Conservation (phyloP, 768 basidiomycete species). For the Pleurotus salmoneostramineus region DNA sequence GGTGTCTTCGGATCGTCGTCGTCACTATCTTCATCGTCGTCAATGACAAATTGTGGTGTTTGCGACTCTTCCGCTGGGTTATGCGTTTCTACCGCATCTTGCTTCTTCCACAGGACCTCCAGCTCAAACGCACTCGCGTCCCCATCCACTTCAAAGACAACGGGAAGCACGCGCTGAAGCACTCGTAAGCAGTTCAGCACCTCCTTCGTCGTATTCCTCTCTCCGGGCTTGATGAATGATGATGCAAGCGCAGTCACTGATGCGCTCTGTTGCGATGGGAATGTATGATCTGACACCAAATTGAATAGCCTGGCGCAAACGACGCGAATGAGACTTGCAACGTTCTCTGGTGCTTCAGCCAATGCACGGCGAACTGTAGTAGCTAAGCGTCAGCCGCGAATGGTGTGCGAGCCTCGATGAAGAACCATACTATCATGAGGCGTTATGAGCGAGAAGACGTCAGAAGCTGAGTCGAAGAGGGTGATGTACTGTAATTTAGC, state of each 20-base stretch:
- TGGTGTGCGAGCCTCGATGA: conserved; percentile 4
- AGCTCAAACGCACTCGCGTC: conserved; percentile 72
- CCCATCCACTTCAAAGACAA: conserved; percentile 79
- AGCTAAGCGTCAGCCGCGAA: conserved; percentile 9
- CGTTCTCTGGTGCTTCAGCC: conserved; percentile 78
- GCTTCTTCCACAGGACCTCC: conserved; percentile 79
- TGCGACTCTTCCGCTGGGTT: conserved; percentile 15
- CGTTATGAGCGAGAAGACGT: conserved; percentile 87
- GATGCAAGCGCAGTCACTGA: conserved; percentile 66
- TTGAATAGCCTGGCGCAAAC: conserved; percentile 68
- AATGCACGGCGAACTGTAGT: conserved; percentile 76
- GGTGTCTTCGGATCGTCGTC: conserved; percentile 25
- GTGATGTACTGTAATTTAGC: conserved; percentile 57
- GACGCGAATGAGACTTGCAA: conserved; percentile 76
- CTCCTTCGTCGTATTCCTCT: conserved; percentile 76
- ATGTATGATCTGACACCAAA: conserved; percentile 75
- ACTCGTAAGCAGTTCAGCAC: conserved; percentile 91
- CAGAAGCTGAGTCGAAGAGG: conserved; percentile 86
- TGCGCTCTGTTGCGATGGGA: conserved; percentile 54
- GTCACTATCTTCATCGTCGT: conserved; percentile 68
- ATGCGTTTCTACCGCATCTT: conserved; percentile 34
- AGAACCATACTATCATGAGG: conserved; percentile 72
- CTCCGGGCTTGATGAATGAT: conserved; percentile 64
- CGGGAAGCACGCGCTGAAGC: conserved; percentile 83
- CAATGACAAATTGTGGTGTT: conserved; percentile 80